phyloP scores from a whole-genome alignment of 2,329 filamentous ascomycete species.

The Penicillium brasilianum region DNA sequence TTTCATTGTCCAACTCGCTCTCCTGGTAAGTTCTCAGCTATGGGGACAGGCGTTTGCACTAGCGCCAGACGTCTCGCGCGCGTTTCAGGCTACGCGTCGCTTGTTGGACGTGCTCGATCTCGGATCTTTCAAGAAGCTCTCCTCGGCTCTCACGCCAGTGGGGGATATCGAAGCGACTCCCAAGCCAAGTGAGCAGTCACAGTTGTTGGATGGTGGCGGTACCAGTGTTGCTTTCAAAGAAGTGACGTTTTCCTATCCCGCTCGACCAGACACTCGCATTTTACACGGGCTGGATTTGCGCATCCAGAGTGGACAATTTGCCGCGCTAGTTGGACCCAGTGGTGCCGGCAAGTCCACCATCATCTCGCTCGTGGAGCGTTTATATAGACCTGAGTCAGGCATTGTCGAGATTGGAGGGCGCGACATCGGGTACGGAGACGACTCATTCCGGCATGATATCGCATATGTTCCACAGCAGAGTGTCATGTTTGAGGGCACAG shows the following conservation, averaged over 20 bases:
- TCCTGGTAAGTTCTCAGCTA: slow-evolving; percentile 73
- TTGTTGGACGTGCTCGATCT: slow-evolving; percentile 53
- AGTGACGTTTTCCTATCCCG: slow-evolving; percentile 69
- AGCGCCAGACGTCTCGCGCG: slow-evolving; percentile 72
- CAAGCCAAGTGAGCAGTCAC: neutral
- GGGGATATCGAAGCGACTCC: slow-evolving; percentile 9
- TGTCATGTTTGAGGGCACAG: slow-evolving; percentile 52
- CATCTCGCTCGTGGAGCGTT: slow-evolving; percentile 60
- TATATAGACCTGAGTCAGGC: slow-evolving; percentile 59
- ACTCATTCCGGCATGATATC: slow-evolving; percentile 50
- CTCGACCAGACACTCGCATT: slow-evolving; percentile 62
- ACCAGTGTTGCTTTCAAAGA: slow-evolving; percentile 59
- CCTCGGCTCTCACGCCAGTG: neutral
- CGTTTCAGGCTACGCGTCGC: slow-evolving; percentile 63
- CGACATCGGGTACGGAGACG: slow-evolving; percentile 47
- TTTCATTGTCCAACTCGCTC: slow-evolving; percentile 71
- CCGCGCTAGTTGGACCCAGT: slow-evolving; percentile 67
- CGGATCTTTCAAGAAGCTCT: slow-evolving; percentile 22
- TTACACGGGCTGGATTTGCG: slow-evolving; percentile 61
- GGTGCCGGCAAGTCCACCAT: slow-evolving; percentile 72
- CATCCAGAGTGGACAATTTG: slow-evolving; percentile 51
- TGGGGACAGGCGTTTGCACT: slow-evolving; percentile 76
- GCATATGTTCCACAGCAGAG: slow-evolving; percentile 54
- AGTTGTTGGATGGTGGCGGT: slow-evolving; percentile 30
- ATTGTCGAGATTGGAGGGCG: slow-evolving; percentile 57